Percentiles rank a stretch among this genome's conserved stretches.
Evolutionary conservation across 2,329 filamentous ascomycete genomes (phyloP).

Genomic region (Aspergillus aculeatinus): DNA sequence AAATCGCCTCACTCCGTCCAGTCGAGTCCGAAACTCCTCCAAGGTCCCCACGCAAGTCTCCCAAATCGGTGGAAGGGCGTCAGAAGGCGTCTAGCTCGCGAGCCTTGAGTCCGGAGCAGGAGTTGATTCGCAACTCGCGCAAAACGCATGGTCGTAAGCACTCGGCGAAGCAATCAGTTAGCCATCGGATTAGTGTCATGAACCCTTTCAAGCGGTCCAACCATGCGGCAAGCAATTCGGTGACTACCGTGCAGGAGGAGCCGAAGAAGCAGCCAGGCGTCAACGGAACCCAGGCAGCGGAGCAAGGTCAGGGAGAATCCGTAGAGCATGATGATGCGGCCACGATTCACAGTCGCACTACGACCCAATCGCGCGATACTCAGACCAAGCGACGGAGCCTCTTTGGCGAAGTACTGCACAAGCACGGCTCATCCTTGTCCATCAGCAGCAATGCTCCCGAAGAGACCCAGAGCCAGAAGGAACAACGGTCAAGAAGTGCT

Average conservation of each 20-base stretch:
- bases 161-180: constrained; percentile 39
- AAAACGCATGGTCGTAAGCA: constrained; percentile 32
- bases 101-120: constrained; percentile 37
- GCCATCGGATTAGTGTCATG: constrained; percentile 44
- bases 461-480: constrained; percentile 27
- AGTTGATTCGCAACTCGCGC: constrained; percentile 34
- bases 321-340: constrained; percentile 36
- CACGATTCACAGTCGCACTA: constrained; percentile 39
- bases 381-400: constrained; percentile 42
- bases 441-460: constrained; percentile 24
- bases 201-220: constrained; percentile 45
- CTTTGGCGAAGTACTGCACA: constrained; percentile 37
- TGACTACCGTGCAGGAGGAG: constrained; percentile 34
- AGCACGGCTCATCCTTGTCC: constrained; percentile 35
- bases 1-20: constrained; percentile 62
- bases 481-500: constrained; percentile 27
- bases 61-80: constrained; percentile 27
- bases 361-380: constrained; percentile 34
- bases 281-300: constrained; percentile 17
- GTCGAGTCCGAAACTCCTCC: constrained; percentile 39
- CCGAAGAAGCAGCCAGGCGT: constrained; percentile 23
- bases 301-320: constrained; percentile 14
- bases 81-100: constrained; percentile 27
- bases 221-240: constrained; percentile 37
- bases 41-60: constrained; percentile 44